Evolutionary conservation across 163 green algal species (phyloP).

Genomic region (Volvox carteri): DNA sequence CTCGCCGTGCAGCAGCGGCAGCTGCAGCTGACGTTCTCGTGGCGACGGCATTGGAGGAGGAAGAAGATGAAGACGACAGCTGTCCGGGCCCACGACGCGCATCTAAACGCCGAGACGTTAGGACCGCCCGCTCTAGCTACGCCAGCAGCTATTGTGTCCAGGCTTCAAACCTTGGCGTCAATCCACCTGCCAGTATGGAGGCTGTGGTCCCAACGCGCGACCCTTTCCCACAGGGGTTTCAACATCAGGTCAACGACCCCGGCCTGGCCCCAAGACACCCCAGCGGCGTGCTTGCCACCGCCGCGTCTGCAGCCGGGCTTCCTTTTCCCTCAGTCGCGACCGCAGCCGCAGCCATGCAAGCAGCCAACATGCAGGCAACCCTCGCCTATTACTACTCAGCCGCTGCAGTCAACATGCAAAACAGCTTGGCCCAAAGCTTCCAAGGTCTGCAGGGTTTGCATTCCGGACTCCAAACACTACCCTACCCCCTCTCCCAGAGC

Average conservation of each 20-base stretch:
- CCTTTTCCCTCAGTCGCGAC: not conserved
- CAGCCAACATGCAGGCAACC: not conserved
- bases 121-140: not conserved
- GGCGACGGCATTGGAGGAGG: slow-evolving; percentile 24
- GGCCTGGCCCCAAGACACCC: no score
- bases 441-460: slow-evolving; percentile 5
- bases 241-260: not conserved
- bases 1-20: slow-evolving; percentile 30
- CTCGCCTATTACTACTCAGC: not conserved
- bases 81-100: not conserved
- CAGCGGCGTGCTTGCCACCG: not conserved
- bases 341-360: not conserved
- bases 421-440: slow-evolving; percentile 1
- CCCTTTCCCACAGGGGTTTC: no score
- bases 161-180: no score
- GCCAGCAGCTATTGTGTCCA: not conserved
- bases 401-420: not conserved
- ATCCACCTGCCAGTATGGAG: no score
- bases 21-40: slow-evolving; percentile 16
- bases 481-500: not conserved
- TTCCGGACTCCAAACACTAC: not conserved
- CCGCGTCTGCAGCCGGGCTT: not conserved
- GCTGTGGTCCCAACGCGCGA: not conserved
- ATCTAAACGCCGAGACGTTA: not conserved
- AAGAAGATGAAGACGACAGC: not conserved